Evolutionary conservation across 2,329 filamentous ascomycete species (phyloP), one percentile per base, ranked within the genome.

Genomic region (Ploettnerulaceae sp.): DNA sequence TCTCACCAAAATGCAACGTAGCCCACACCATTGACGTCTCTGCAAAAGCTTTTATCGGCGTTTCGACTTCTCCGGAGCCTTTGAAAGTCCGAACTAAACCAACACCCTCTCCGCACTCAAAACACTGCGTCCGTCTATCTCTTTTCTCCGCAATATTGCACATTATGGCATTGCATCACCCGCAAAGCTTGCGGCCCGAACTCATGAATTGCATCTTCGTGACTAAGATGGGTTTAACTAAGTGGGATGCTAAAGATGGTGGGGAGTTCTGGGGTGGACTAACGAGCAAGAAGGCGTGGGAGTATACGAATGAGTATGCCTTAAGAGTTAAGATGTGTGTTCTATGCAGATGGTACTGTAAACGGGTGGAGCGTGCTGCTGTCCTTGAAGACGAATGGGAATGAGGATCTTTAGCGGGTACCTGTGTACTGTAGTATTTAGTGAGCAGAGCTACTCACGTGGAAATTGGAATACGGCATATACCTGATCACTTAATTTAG

Each of bases 221-320:
- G 1, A 68, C 58, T 28, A 69, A 61, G 44, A 71, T 72, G 1
- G 71, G 72, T 2, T 63, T 63, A 3, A 68, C 72, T 45, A 57
- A 61, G 8, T 74, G 71, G 66, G 70, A 74, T 49, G 62, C 62
- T 7, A 68, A 72, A 40, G 70, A 76, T 45, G 61, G 63, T 9
- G 71, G 72, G 5, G 76, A 79, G 62, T 60, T 79, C 11, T 77
- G n/a, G n/a, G n/a, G n/a, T n/a, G n/a, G n/a, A n/a, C n/a, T 67
- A 61, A 64, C 79, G 29, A 69, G 70, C 6, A 66, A 77, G 59
- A 65, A 74, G 57, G 75, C 74, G 9, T 24, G 37, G 15, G 55
- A 20, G 5, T 69, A 69, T 53, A 68, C n/a, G n/a, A n/a, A n/a
- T n/a, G n/a, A n/a, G n/a, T n/a, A n/a, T n/a, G 70, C 1, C 66